phyloP scores from a whole-genome alignment of 2,329 filamentous ascomycete species.

The Pseudogymnoascus sp. region DNA sequence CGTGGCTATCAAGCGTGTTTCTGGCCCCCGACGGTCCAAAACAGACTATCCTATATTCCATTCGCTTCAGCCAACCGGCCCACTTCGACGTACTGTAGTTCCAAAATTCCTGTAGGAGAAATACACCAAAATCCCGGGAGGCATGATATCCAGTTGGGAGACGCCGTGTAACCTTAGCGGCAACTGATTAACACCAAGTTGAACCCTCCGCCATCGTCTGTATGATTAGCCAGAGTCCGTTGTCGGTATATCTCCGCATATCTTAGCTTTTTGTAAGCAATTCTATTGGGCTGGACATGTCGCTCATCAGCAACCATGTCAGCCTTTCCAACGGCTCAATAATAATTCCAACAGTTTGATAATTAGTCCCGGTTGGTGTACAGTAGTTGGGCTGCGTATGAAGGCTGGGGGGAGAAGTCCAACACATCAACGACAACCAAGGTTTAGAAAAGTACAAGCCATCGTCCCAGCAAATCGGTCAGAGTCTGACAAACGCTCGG shows the following conservation, averaged over 20 bases:
- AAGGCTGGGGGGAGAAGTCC: not conserved
- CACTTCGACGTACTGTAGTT: conserved; percentile 3
- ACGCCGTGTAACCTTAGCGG: conserved; percentile 1
- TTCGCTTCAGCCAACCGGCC: not conserved
- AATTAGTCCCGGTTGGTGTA: conserved; percentile 3
- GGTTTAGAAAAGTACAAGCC: not conserved
- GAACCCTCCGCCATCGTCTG: not conserved
- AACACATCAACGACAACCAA: not conserved
- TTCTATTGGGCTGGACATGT: not conserved
- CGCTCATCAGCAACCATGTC: not conserved
- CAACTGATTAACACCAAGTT: conserved; percentile 1
- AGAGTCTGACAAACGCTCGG: not conserved
- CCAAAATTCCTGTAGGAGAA: conserved; percentile 2
- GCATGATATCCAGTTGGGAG: not conserved
- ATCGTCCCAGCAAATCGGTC: not conserved
- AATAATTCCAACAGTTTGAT: conserved; percentile 5
- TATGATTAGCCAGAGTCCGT: conserved; percentile 5
- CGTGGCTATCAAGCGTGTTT: not conserved
- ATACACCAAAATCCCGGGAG: not conserved
- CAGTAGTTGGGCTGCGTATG: conserved; percentile 2
- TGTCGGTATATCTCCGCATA: conserved; percentile 6
- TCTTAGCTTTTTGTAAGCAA: not conserved
- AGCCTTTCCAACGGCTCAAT: not conserved
- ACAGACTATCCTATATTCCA: conserved; percentile 4
- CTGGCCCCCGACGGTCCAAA: not conserved